Evolutionary conservation across 768 basidiomycete species (phyloP).

Genomic region (Coprinellus micaceus): DNA sequence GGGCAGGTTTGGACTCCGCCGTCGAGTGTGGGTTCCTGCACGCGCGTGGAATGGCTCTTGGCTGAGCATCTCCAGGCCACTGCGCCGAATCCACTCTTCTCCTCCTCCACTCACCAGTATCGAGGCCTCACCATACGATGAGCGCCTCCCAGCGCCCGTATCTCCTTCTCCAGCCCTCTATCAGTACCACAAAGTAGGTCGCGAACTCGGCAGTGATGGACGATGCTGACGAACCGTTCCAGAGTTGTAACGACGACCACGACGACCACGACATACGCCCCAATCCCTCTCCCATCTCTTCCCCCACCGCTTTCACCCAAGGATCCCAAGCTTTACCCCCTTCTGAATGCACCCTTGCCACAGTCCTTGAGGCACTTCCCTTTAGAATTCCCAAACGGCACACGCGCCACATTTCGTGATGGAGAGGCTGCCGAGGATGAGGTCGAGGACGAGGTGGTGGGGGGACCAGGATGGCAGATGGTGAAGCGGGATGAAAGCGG

Average conservation of each 20-base stretch:
- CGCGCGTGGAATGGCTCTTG: slow-evolving; percentile 9
- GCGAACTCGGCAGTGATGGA: background rate
- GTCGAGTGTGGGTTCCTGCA: slow-evolving; percentile 10
- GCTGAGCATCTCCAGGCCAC: too few relatives aligned
- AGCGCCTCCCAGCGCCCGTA: slow-evolving; percentile 61
- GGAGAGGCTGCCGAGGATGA: slow-evolving; percentile 66
- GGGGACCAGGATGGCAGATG: slow-evolving; percentile 74
- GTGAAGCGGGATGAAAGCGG: slow-evolving; percentile 59
- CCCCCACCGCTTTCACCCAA: slow-evolving; percentile 69
- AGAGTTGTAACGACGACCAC: slow-evolving; percentile 91
- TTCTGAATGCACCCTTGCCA: slow-evolving; percentile 73
- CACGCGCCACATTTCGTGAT: slow-evolving; percentile 76
- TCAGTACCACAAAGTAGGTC: slow-evolving; percentile 75
- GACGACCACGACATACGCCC: slow-evolving; percentile 85
- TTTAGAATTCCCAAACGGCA: slow-evolving; percentile 75
- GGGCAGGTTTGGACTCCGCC: slow-evolving; percentile 26
- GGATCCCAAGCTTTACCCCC: slow-evolving; percentile 76
- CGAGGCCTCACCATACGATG: slow-evolving; percentile 40
- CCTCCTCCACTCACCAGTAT: background rate
- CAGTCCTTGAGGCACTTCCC: slow-evolving; percentile 69
- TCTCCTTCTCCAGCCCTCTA: slow-evolving; percentile 73
- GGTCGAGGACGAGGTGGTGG: slow-evolving; percentile 63
- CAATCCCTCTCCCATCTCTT: slow-evolving; percentile 75
- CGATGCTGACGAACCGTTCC: slow-evolving; percentile 15
- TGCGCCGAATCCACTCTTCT: too few relatives aligned